Evolutionary conservation across 1,139 yeast species (phyloP), one percentile per base, ranked within the genome.

Genomic region (Zhuliangozyma parablackwelliae): DNA sequence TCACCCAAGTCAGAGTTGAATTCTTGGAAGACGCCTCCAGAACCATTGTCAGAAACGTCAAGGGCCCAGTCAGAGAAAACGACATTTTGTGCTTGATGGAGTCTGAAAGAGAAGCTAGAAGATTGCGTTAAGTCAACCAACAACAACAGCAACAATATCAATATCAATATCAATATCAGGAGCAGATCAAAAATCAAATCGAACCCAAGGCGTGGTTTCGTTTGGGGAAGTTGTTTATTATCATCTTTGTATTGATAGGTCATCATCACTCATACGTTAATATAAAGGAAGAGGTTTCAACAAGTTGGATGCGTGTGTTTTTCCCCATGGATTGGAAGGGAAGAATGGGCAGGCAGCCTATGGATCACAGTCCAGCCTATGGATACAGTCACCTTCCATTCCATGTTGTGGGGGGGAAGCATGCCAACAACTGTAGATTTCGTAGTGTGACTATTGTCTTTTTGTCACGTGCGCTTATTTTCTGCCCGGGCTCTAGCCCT

Each of bases 1-100:
- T 92, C 76, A 92, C 97, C 75, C 98, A 92, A 78, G 97, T 92
- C 72, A 90, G 98, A 78, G 97, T 92, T 65, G 97, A 92, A 77
- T 92, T 92, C 85, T 82, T 92, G 72, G 97, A 90, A 73, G 97
- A 92, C 72, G 78, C 95, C 63, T 78, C 96, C 72, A 89, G 97
- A 83, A 86, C 96, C 66, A 90, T 92, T 67, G 97, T 92, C 80
- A 89, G 98, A 85, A 92, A 92, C 82, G 98, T 92, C 74, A 92
- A 83, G 80, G 98, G 98, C 65, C 97, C 98, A 73, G 97, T 90
- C 71, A 88, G 97, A 79, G 97, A 90, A 78, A 88, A 90, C 77
- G 98, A 92, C 74, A 88, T 92, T 75, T 85, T 92, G 72, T 92
- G 96, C 73, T 82, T 92, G 72, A 92, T 92, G 96, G 97, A 92